Evolutionary conservation across 257 asterid species (phyloP), one percentile per base, ranked within the genome.

Genomic region (Ajuga chamaepitys): DNA sequence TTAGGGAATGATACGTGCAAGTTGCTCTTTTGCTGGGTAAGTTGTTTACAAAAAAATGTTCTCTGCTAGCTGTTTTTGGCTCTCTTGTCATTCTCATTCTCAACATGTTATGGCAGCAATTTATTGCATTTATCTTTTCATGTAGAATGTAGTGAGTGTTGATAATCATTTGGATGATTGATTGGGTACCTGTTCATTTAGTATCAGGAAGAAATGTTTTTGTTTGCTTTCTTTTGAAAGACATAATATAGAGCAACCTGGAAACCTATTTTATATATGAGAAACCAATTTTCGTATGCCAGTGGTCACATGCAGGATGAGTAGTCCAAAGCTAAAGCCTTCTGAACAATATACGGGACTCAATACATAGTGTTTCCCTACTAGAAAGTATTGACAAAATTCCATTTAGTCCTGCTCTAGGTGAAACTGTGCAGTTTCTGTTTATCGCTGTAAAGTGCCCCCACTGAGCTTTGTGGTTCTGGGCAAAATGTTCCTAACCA

Each of bases 1-100:
- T 72, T 91, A 74, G 89, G 91, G 37, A 71, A 78, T 53, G 63
- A 75, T 34, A 86, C 78, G 83, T 51, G 68, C 62, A 86, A 81
- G 74, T 74, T 91, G 73, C 80, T 83, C 44, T 91, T 91, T 73
- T 70, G 79, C 61, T 91, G 96, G 98, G 95, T 91, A 80, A 74
- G 91, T 63, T 34, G 21, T 77, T 66, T 38, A 59, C 62, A 17
- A 13, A 16, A 52, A 61, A 16, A 34, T 64, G 46, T 17, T 26
- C 17, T 32, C 67, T 18, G 37, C 37, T 30, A 1, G 37, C n/a
- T n/a, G n/a, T n/a, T n/a, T 28, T 14, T 24, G n/a, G n/a, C n/a
- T n/a, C n/a, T n/a, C n/a, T n/a, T n/a, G n/a, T n/a, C n/a, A n/a
- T n/a, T n/a, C n/a, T n/a, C n/a, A n/a, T n/a, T n/a, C n/a, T n/a